Conservation (phyloP, 768 basidiomycete genomes). For the Pulveroboletus sp. region DNA sequence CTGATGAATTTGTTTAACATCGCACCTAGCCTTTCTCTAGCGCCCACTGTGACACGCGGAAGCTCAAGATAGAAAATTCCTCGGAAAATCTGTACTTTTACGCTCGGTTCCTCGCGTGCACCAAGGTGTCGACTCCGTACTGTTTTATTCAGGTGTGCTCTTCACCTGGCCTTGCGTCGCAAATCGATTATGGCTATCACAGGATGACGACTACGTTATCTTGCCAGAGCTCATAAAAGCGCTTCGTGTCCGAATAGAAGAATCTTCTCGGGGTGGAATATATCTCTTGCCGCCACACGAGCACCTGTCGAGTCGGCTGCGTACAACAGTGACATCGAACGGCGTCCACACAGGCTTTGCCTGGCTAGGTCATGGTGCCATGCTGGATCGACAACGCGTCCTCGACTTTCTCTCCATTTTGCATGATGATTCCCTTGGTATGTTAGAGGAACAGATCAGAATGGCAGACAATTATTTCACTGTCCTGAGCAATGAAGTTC, state of each 20-base stretch:
- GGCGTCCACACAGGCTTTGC: constrained; percentile 52
- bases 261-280: constrained; percentile 31
- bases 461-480: constrained; percentile 74
- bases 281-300: constrained; percentile 60
- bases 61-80: constrained; percentile 53
- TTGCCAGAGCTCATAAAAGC: constrained; percentile 51
- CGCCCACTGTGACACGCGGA: constrained; percentile 38
- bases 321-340: constrained; percentile 35
- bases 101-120: constrained; percentile 57
- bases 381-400: constrained; percentile 42
- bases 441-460: constrained; percentile 45
- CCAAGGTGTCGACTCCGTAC: constrained; percentile 43
- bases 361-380: constrained; percentile 63
- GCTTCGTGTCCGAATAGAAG: constrained; percentile 39
- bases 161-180: background rate
- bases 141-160: constrained; percentile 57
- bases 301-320: constrained; percentile 49
- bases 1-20: background rate
- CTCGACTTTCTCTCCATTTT: constrained; percentile 48
- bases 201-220: constrained; percentile 71
- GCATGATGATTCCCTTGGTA: constrained; percentile 31
- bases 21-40: constrained; percentile 37
- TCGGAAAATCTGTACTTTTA: constrained; percentile 55
- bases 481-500: constrained; percentile 48
- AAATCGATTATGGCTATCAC: constrained; percentile 2